Conservation (phyloP, 208 protist species). For the Lotmaria passim region DNA sequence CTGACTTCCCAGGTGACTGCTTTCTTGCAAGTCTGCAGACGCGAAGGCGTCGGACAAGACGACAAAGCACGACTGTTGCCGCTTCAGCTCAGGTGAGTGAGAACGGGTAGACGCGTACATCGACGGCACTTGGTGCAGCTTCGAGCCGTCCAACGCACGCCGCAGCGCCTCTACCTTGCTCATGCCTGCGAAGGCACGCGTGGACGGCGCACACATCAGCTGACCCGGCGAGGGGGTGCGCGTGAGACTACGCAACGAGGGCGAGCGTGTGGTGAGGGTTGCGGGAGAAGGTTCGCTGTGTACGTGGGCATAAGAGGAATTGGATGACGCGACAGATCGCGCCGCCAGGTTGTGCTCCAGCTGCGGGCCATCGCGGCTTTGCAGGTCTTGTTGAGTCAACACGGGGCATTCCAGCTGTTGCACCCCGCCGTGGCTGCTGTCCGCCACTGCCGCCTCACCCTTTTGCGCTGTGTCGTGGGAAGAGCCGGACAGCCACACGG, state of each 20-base stretch:
- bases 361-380: background rate
- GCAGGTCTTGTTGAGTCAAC: too few species aligned
- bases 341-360: background rate
- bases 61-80: background rate
- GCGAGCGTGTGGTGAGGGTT: background rate
- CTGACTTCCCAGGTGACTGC: background rate
- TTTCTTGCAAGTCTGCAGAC: too few species aligned
- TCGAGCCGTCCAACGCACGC: conserved; percentile 4
- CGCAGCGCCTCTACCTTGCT: conserved; percentile 14
- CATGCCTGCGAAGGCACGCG: conserved; percentile 24
- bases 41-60: conserved; percentile 1
- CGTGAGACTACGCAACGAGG: background rate
- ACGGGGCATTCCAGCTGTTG: background rate
- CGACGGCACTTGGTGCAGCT: conserved; percentile 10
- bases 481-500: too few species aligned
- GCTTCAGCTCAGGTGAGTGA: background rate
- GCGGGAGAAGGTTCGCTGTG: background rate
- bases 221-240: background rate
- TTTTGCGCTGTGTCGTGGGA: too few species aligned
- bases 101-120: background rate
- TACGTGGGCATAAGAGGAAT: background rate
- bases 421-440: too few species aligned
- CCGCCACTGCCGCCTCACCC: background rate
- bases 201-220: background rate
- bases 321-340: background rate